phyloP scores from a whole-genome alignment of 192 early-diverging fungal species.

The Coemansia sp. region DNA sequence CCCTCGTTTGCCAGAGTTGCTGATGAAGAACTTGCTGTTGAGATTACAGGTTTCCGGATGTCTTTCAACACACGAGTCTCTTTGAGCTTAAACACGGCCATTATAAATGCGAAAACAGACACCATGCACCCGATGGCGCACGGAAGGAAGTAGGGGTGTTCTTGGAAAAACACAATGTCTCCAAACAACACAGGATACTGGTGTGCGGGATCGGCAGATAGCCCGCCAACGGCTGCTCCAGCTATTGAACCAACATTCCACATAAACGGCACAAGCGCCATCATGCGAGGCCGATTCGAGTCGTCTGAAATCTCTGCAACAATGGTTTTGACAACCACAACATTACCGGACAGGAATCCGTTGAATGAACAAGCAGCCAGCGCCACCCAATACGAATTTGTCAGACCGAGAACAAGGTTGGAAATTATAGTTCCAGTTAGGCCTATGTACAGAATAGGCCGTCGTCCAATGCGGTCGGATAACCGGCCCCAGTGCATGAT shows the following conservation, averaged over 20 bases:
- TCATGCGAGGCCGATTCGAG: slow-evolving; percentile 74
- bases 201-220: slow-evolving; percentile 71
- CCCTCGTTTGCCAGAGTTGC: background rate
- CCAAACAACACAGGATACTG: slow-evolving; percentile 65
- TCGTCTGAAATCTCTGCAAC: slow-evolving; percentile 84
- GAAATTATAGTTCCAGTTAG: slow-evolving; percentile 71
- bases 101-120: slow-evolving; percentile 60
- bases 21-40: background rate
- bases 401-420: slow-evolving; percentile 68
- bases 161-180: slow-evolving; percentile 56
- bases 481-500: slow-evolving; percentile 69
- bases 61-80: slow-evolving; percentile 49
- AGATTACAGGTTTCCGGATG: background rate
- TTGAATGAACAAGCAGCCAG: slow-evolving; percentile 60
- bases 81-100: slow-evolving; percentile 64
- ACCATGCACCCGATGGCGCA: slow-evolving; percentile 67
- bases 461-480: slow-evolving; percentile 77
- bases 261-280: slow-evolving; percentile 69
- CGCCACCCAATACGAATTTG: slow-evolving; percentile 58
- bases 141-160: slow-evolving; percentile 81
- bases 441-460: slow-evolving; percentile 74
- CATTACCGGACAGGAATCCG: slow-evolving; percentile 73
- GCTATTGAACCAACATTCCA: slow-evolving; percentile 64
- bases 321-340: slow-evolving; percentile 77
- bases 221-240: slow-evolving; percentile 76